Evolutionary conservation across 2,329 filamentous ascomycete genomes (phyloP).

Genomic region (Xylariales sp.): DNA sequence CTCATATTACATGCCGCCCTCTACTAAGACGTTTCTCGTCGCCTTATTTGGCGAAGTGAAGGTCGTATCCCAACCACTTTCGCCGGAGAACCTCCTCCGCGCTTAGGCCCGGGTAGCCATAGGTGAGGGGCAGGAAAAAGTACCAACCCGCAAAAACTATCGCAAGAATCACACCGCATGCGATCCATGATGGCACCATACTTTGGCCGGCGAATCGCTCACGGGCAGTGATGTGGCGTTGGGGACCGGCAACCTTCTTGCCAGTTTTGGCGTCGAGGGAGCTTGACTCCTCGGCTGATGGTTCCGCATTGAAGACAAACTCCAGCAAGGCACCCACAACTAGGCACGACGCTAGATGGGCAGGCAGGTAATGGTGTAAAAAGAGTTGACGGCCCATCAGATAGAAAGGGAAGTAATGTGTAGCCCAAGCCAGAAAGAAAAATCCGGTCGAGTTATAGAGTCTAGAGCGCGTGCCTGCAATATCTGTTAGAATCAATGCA

Average conservation of each 20-base stretch:
- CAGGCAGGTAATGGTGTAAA: slow-evolving; percentile 96
- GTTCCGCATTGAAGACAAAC: slow-evolving; percentile 94
- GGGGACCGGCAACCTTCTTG: slow-evolving; percentile 59
- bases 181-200: slow-evolving; percentile 82
- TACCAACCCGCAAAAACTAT: slow-evolving; percentile 82
- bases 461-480: slow-evolving; percentile 83
- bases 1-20: slow-evolving; percentile 22
- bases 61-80: slow-evolving; percentile 97
- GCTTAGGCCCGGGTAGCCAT: slow-evolving; percentile 88
- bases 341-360: slow-evolving; percentile 89
- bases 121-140: slow-evolving; percentile 95
- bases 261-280: slow-evolving; percentile 57
- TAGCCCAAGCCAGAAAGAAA: slow-evolving; percentile 98
- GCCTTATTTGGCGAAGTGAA: slow-evolving; percentile 95
- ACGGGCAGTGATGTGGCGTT: slow-evolving; percentile 78
- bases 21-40: slow-evolving; percentile 9
- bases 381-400: slow-evolving; percentile 98
- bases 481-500: slow-evolving; percentile 34
- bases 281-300: slow-evolving; percentile 67
- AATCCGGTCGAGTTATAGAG: slow-evolving; percentile 99
- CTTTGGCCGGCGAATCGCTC: slow-evolving; percentile 86
- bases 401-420: slow-evolving; percentile 97
- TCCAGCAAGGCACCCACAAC: slow-evolving; percentile 93
- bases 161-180: slow-evolving; percentile 74
- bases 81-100: slow-evolving; percentile 82